Base-by-base conservation (phyloP, 2,329 filamentous ascomycete genomes). In the Alternaria tenuissima region DNA sequence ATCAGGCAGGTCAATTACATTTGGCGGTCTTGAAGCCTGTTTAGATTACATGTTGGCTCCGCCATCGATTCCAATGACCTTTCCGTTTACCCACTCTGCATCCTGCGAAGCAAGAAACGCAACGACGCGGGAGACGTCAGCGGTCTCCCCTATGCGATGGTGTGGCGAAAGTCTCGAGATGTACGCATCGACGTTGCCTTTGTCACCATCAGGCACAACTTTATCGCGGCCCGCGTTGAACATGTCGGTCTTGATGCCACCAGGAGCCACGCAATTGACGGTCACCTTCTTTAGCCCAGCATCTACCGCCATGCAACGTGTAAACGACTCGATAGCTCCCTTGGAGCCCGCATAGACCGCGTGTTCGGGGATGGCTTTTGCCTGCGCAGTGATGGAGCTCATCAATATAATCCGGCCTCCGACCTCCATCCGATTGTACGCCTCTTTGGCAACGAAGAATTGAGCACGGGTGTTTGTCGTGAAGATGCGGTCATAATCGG, bases 361-460 rank as follows among this genome's bases (percentile, higher is more conserved):
- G 76, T 91, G 88, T 80, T 90, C 85, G 55, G 87, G 87, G 57
- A 90, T 86, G 55, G 88, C 87, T 44, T 87, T 82, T 70, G 90
- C 82, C 65, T 85, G 84, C 12, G 73, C 88, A 80, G 89, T 89
- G 78, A 91, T 91, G 62, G 85, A 89, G 24, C 86, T 87, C 86
- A 90, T 92, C 65, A 92, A 82, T 77, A 92, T 88, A 67, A 93
- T 85, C 48, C 90, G 84, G 26, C 91, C 91, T 52, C 89, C 88
- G 44, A 85, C 81, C 70, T 87, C 83, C 65, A 91, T 83, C 78
- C 91, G 82, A 78, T 88, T 88, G 77, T 89, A 89, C 5, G 86
- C 90, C 64, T 90, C 87, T 80, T 91, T 88, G 28, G 88, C 89
- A 48, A 92, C 89, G 76, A 92, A 91, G 83, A 91, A 91, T 78